phyloP scores from a whole-genome alignment of 176 grass and related monocot species.

The Chrysopogon serrulatus region DNA sequence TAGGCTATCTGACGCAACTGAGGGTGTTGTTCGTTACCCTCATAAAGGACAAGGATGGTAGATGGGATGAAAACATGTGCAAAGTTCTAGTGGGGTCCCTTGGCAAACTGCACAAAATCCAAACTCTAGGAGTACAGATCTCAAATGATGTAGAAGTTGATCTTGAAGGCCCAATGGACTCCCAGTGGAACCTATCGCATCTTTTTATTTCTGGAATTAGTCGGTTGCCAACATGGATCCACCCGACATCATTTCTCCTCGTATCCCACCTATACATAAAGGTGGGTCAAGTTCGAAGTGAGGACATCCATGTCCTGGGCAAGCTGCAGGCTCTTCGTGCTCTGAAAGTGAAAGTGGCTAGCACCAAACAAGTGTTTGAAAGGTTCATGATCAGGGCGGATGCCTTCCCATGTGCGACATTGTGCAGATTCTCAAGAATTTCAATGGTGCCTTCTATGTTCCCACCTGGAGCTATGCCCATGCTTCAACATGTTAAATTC shows the following conservation, averaged over 20 bases:
- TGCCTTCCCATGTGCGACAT: background rate
- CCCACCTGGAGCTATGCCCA: background rate
- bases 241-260: background rate
- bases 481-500: background rate
- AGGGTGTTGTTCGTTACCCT: background rate
- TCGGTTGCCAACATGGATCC: background rate
- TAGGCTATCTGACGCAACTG: background rate
- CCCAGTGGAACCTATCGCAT: background rate
- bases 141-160: background rate
- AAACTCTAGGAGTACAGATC: background rate
- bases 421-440: background rate
- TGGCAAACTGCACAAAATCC: background rate
- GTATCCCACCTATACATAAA: background rate
- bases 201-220: background rate
- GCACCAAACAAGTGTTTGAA: background rate
- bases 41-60: background rate
- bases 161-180: background rate
- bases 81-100: background rate
- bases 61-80: background rate
- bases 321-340: background rate
- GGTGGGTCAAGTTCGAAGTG: background rate
- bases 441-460: background rate
- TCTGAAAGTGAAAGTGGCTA: background rate
- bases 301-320: background rate
- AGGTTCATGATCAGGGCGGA: background rate